Percentiles rank a stretch among this genome's conserved stretches.
These are phyloP conservation scores for Iberis amara DNA, from an alignment of 441 rosid species.

Conservation along the genomic window DNA sequence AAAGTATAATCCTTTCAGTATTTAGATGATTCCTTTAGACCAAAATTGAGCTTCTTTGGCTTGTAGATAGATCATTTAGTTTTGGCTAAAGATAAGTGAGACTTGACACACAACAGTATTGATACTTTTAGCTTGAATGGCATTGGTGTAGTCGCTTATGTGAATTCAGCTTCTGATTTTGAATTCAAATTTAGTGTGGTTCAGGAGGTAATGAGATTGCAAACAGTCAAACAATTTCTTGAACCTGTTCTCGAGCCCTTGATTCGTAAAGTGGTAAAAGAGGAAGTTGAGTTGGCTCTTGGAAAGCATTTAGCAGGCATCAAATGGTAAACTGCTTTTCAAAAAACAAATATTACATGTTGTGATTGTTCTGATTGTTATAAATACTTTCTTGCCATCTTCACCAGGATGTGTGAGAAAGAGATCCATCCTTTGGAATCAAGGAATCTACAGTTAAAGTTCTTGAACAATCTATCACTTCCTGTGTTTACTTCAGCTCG, in stretches of 20 bases:
- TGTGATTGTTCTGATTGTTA: not conserved
- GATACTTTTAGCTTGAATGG: not conserved
- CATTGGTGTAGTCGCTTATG: not conserved
- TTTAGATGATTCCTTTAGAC: not conserved
- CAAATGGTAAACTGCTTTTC: slow-evolving; percentile 46
- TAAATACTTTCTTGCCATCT: not conserved
- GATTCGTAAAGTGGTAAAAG: slow-evolving; percentile 93
- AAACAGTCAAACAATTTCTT: slow-evolving; percentile 59
- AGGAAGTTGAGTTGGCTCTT: slow-evolving; percentile 89
- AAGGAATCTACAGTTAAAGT: slow-evolving; percentile 66
- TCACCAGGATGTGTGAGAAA: slow-evolving; percentile 58
- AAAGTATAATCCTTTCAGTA: no score
- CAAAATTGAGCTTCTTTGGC: slow-evolving; percentile 1
- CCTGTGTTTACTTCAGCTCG: slow-evolving; percentile 93
- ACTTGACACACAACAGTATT: not conserved
- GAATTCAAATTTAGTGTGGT: slow-evolving; percentile 62
- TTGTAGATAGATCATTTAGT: not conserved
- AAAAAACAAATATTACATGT: not conserved
- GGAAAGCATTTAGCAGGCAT: slow-evolving; percentile 59
- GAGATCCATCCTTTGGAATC: slow-evolving; percentile 48
- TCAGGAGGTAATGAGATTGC: slow-evolving; percentile 78
- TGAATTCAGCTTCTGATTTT: slow-evolving; percentile 18
- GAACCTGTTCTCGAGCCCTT: slow-evolving; percentile 90
- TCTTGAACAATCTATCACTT: slow-evolving; percentile 59
- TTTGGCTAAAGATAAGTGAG: not conserved